Base-by-base conservation (phyloP, 306 rosid species). In the Medicago ruthenica region DNA sequence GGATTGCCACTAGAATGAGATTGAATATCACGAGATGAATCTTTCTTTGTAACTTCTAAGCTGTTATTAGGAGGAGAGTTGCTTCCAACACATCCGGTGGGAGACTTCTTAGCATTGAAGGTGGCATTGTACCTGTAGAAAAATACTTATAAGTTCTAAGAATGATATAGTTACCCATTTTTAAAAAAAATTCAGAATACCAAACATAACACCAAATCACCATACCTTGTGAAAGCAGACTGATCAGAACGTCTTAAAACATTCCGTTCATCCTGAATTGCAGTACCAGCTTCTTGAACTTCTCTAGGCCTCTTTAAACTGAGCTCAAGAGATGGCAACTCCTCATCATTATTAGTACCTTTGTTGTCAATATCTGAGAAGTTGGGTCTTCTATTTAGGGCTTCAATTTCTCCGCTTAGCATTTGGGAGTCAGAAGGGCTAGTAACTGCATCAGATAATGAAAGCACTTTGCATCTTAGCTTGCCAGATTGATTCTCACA, bases 171-270 rank as follows among this genome's bases (percentile, higher is more conserved):
- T 9, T 17, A 36, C 42, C 39, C 22, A 54, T 75, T 66, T 61
- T 59, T 37, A n/a, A 76, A 27, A 27, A 66, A 22, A 54, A 31
- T 48, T 70, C 76, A 72, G 17, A 62, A 70, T 9, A 12, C 22
- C 47, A 68, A 84, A 80, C 10, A 66, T 53, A 54, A 66, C 36
- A 75, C 76, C 39, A 61, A 50, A 48, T 58, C 61, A 65, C 34
- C 67, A 73, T 83, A 93, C 98, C 93, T 91, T 71, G 97, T 86
- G 87, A 93, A 91, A 67, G 98, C 95, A 59, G 97, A 86, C 78
- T 83, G 89, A 51, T 89, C 93, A 7, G 92, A 89, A 41, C 87
- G 93, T 80, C 97, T 91, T 68, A 89, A 84, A 76, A 86, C 90
- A 85, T 87, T 88, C 48, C 89, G 85, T 21, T 83, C 93, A 83